Base-by-base conservation (phyloP, 2,329 filamentous ascomycete genomes). In the Hypoxylon sp. region DNA sequence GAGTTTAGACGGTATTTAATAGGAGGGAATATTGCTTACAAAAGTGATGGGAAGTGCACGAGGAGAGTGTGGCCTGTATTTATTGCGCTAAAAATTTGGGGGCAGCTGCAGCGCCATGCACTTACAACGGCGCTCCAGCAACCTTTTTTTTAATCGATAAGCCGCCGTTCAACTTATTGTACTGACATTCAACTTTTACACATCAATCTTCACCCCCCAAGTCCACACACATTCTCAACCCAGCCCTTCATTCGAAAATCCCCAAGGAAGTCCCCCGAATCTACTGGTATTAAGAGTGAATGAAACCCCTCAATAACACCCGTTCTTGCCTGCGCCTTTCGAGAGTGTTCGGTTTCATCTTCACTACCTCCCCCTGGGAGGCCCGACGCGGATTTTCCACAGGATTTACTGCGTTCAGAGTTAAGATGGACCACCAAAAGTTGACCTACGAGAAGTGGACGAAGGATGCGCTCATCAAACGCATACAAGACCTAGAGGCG, bases 401-500 rank as follows among this genome's bases (percentile, higher is more conserved):
- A 17, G 61, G 69, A 20, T 37, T 63, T 20, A 53, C 40, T 61
- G 30, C 68, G 42, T 58, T 62, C n/a, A 53, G 22, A 40, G 25
- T 31, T 25, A 75, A 71, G 56, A 77, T 77, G 76, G 76, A 72
- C 10, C 40, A 48, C 5, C 63, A 66, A 6, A 77, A 79, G 14
- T 63, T 74, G 20, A 81, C 83, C 49, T 95, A 95, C 81, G 84
- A 84, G 44, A 85, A 83, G 70, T 95, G 91, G 92, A 90, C 87
- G 60, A 89, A 88, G 69, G 85, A 89, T 42, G 88, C 88, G 49
- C 87, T 96, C 40, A 87, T 96, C 48, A 82, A 87, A 71, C 87
- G 91, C 44, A 89, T 97, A 50, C 86, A 84, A 14, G 82, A 88
- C 57, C 84, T 96, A 6, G 93, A 97, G 79, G 78, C 83, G 3